Percentiles rank a stretch among this genome's conserved stretches.
These are phyloP conservation scores for Platismatia glauca DNA, from an alignment of 495 filamentous ascomycete genomes.

Conservation along the genomic window DNA sequence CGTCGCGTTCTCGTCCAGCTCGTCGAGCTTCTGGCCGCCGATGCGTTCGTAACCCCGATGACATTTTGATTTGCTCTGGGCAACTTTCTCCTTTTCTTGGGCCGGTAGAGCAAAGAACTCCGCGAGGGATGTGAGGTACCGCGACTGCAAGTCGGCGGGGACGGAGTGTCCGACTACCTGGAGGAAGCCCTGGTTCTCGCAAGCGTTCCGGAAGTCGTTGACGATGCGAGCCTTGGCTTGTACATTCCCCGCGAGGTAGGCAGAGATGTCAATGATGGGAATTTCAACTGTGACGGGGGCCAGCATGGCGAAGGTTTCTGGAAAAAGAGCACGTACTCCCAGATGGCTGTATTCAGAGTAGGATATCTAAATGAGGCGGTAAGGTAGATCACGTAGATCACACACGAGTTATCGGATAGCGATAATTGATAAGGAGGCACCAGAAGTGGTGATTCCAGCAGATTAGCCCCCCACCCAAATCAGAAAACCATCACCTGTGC, in stretches of 20 bases:
- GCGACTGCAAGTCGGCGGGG: neutral
- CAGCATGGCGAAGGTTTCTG: neutral
- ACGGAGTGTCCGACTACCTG: neutral
- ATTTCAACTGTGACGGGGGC: neutral
- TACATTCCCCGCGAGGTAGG: neutral
- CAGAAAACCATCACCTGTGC: too few species aligned
- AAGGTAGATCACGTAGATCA: too few species aligned
- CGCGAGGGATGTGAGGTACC: neutral
- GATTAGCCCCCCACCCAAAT: too few species aligned
- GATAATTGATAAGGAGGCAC: neutral
- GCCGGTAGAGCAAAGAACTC: neutral
- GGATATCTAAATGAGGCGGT: neutral
- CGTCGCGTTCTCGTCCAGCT: neutral
- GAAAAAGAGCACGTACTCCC: neutral
- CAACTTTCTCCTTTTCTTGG: neutral
- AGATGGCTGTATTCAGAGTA: neutral
- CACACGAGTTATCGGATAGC: too few species aligned
- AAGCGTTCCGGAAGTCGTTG: neutral
- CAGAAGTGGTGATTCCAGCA: too few species aligned
- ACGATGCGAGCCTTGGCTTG: neutral
- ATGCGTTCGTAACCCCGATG: neutral
- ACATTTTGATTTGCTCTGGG: neutral
- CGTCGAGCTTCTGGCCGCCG: neutral
- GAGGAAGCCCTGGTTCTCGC: slow-evolving; percentile 1
- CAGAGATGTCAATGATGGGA: neutral